Conservation (phyloP, 1,139 yeast species). For the Protomyces lactucae-debilis region DNA sequence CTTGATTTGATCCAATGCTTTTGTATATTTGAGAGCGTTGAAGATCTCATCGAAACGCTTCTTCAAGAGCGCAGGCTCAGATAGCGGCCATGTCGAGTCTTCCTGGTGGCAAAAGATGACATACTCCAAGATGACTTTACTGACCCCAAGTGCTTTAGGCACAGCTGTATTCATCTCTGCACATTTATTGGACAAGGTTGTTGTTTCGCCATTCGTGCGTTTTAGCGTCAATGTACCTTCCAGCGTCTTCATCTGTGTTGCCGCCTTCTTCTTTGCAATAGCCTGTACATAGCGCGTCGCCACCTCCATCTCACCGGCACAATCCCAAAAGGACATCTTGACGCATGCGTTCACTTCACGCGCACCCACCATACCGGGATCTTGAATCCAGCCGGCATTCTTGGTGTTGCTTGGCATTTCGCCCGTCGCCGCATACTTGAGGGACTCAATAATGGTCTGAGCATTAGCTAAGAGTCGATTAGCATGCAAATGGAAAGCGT, state of each 20-base stretch:
- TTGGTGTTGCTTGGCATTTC: slow-evolving; percentile 92
- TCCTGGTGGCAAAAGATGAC: slow-evolving; percentile 98
- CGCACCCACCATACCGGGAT: slow-evolving; percentile 61
- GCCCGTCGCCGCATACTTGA: slow-evolving; percentile 92
- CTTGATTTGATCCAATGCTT: slow-evolving; percentile 73
- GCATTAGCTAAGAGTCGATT: neutral
- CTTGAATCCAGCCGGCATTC: slow-evolving; percentile 95
- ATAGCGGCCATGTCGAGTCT: slow-evolving; percentile 92
- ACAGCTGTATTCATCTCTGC: slow-evolving; percentile 79
- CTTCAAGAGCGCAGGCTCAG: slow-evolving; percentile 84
- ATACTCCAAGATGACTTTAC: slow-evolving; percentile 79
- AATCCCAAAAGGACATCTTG: slow-evolving; percentile 73
- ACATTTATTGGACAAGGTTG: slow-evolving; percentile 74
- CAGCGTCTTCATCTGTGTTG: slow-evolving; percentile 71
- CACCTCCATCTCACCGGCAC: slow-evolving; percentile 72
- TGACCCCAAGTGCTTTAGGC: slow-evolving; percentile 80
- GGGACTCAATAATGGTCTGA: slow-evolving; percentile 79
- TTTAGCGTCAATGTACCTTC: slow-evolving; percentile 75
- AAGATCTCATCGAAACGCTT: slow-evolving; percentile 94
- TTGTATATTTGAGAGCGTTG: slow-evolving; percentile 89
- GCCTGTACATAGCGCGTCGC: slow-evolving; percentile 81
- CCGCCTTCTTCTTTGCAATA: slow-evolving; percentile 48
- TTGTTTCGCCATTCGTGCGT: slow-evolving; percentile 59
- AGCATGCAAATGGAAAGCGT: slow-evolving; percentile 33
- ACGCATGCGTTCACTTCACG: slow-evolving; percentile 83